Evolutionary conservation across 2,329 filamentous ascomycete species (phyloP), one percentile per base, ranked within the genome.

Genomic region (Colletotrichum sojae): DNA sequence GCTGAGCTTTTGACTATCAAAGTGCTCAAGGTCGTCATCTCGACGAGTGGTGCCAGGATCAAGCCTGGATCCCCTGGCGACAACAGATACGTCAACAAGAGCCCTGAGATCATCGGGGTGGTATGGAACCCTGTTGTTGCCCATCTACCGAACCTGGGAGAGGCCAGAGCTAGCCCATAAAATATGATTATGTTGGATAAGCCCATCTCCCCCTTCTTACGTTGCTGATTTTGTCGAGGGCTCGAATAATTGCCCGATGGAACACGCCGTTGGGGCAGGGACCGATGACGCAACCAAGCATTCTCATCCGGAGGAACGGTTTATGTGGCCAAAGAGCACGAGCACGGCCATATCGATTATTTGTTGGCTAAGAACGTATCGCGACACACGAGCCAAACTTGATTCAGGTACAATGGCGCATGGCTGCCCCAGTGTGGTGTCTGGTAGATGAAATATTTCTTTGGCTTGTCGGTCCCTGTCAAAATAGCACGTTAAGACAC

Each of bases 1-100:
- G 89, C 90, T 12, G 94, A 97, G 83, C 87, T 96, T 84, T 88
- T 89, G 69, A 90, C 88, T 67, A 97, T 94, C 0, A 87, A 88
- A 51, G 89, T 97, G 48, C 81, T 97, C 65, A 89, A 86, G 71
- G 89, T 97, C 12, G 84, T 80, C 55, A 88, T 97, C 69, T 84
- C 86, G 16, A 89, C 88, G 57, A 94, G 92, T 5, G 94, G 91
- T 75, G 92, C 90, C 31, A 97, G 97, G 85, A 83, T 92, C 49
- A 85, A 92, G 8, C 83, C 85, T 25, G 93, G 92, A 0, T 84
- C 84, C 46, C 90, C 92, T 1, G 84, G 73, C 82, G 88, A 90
- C 60, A 86, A 88, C 15, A 81, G 76, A 67, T 78, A 75, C 15
- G 88, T 90, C 69, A 61, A 83, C 70, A 81, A 82, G 64, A 79